Base-by-base conservation (phyloP, 495 filamentous ascomycete species). In the Aspergillus panamensis region DNA sequence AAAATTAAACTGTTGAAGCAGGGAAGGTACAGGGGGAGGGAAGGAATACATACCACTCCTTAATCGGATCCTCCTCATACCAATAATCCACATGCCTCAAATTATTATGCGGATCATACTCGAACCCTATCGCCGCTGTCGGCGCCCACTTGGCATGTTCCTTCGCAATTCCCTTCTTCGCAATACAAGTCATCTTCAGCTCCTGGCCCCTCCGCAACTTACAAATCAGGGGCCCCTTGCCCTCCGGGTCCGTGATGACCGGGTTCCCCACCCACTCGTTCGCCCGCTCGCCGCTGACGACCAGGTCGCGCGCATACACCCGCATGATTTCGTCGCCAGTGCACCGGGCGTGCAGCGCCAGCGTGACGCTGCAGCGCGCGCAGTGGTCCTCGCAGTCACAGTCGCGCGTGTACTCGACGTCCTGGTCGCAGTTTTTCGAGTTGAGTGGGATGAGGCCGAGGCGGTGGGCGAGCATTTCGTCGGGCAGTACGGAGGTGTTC, bases 91-190 rank as follows among this genome's bases (percentile, higher is more conserved):
- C 75, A 75, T 98, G 94, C 57, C 82, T 78, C 45, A 98, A 73
- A 70, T 92, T 95, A 72, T 98, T 98, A 69, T 92, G 87, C 57
- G 94, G 94, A 67, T 98, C 94, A 72, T 98, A 98, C 73, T 98
- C 94, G 64, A 97, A 98, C 21, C 91, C 94, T 50, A 98, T 86
- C 6, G 94, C 95, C 55, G 92, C 80, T 40, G 87, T 89, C 3
- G 95, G 92, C 48, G 89, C 86, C 94, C 94, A 98, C 70, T 98
- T 98, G 0, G 95, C 88, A 77, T 98, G 94, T 69, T 98, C 94
- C 79, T 97, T 98, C 3, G 93, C 92, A 57, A 97, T 97, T 0
- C 94, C 94, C 79, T 97, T 97, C 81, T 96, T 97, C 51, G 92
- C 95, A 61, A 97, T 85, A 66, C 93, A 97, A 43, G 85, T 87